phyloP scores from a whole-genome alignment of 768 basidiomycete species.

The Sarcomyxa edulis region DNA sequence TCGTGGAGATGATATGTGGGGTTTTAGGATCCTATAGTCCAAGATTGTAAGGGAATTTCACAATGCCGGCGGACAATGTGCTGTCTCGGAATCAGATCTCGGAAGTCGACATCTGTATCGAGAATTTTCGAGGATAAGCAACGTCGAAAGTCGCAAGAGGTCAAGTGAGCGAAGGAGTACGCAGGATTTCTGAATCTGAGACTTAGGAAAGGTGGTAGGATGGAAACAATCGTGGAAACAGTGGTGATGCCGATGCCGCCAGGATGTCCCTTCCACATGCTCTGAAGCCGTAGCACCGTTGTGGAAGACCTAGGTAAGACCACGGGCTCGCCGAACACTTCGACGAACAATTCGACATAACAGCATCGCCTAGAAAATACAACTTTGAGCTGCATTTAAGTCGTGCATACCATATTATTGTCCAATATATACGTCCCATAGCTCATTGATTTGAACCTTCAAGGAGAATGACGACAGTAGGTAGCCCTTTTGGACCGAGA shows the following conservation, averaged over 20 bases:
- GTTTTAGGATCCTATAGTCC: slow-evolving; percentile 5
- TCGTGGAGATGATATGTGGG: slow-evolving; percentile 1
- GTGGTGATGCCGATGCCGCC: not conserved
- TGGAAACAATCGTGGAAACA: too few species aligned
- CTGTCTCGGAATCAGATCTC: too few species aligned
- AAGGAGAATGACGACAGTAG: slow-evolving; percentile 15
- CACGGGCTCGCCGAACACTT: slow-evolving; percentile 4
- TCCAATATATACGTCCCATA: slow-evolving; percentile 15
- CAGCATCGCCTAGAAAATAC: slow-evolving; percentile 9
- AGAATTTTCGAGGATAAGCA: slow-evolving; percentile 4
- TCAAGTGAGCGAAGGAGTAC: slow-evolving; percentile 1
- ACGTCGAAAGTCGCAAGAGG: slow-evolving; percentile 1
- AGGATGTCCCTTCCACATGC: slow-evolving; percentile 9
- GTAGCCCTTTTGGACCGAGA: too few species aligned
- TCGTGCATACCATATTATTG: slow-evolving; percentile 18
- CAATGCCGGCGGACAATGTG: not conserved
- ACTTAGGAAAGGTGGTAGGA: too few species aligned
- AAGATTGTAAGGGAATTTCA: not conserved
- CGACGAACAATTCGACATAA: too few species aligned
- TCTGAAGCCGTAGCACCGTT: slow-evolving; percentile 9
- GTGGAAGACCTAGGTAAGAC: slow-evolving; percentile 8
- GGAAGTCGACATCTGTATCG: too few species aligned
- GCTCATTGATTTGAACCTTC: slow-evolving; percentile 12
- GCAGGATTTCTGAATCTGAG: too few species aligned
- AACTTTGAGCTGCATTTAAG: too few species aligned